Conservation (phyloP, 352 stramenopile genomes). For the Phytophthora pini region DNA sequence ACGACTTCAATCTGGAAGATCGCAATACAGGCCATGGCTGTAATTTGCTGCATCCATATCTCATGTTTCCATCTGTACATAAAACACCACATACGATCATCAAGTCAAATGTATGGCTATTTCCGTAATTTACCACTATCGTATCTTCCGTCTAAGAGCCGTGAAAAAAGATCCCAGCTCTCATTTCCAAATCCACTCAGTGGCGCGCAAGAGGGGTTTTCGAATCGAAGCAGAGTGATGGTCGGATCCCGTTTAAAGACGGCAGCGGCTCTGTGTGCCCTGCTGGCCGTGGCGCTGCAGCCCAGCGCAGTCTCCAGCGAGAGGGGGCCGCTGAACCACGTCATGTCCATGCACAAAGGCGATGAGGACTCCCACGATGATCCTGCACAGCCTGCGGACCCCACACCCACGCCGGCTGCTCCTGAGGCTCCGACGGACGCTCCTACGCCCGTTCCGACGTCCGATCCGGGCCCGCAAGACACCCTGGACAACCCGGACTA, state of each 20-base stretch:
- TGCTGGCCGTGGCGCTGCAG: conserved; percentile 32
- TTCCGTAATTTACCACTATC: conserved; percentile 16
- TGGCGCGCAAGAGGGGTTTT: conserved; percentile 17
- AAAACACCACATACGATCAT: not conserved
- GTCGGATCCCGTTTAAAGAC: conserved; percentile 27
- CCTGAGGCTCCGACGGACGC: conserved; percentile 10
- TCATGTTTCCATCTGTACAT: not conserved
- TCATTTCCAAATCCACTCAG: conserved; percentile 35
- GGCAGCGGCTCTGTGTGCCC: conserved; percentile 23
- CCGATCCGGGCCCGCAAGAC: conserved; percentile 26
- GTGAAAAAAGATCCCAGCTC: conserved; percentile 14
- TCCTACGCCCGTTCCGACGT: conserved; percentile 1
- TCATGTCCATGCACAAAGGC: not conserved
- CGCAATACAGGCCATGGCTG: conserved; percentile 10
- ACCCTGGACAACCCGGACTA: conserved; percentile 32
- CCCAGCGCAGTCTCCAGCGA: conserved; percentile 8
- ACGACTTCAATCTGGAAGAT: conserved; percentile 30
- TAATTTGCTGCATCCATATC: conserved; percentile 20
- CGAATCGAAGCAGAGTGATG: conserved; percentile 24
- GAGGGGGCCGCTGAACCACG: not conserved
- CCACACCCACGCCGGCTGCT: conserved; percentile 5
- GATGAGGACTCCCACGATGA: conserved; percentile 17
- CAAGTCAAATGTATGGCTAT: not conserved
- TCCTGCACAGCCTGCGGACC: conserved; percentile 8
- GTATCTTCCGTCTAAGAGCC: conserved; percentile 18